These are phyloP conservation scores for Wickerhamiella spandovensis DNA, from an alignment of 805 yeast genomes.

Conservation along the genomic window DNA sequence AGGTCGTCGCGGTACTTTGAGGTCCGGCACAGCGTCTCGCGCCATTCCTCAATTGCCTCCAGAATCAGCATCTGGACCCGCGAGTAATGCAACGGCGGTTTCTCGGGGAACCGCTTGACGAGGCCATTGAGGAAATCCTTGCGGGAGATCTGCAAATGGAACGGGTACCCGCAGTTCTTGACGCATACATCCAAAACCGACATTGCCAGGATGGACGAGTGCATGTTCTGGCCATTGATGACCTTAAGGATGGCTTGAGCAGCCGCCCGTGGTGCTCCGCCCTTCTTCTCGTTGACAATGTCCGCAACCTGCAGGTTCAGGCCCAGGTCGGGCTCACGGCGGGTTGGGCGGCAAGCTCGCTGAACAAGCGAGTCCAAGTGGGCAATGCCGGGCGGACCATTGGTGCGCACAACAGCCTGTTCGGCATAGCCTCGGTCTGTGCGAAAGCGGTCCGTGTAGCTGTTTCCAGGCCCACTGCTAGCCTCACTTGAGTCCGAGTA, in stretches of 20 bases:
- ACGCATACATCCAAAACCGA: slow-evolving; percentile 71
- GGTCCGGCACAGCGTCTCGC: slow-evolving; percentile 82
- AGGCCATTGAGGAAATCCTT: slow-evolving; percentile 89
- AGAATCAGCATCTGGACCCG: slow-evolving; percentile 73
- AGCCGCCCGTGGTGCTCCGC: slow-evolving; percentile 82
- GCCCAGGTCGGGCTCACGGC: slow-evolving; percentile 76
- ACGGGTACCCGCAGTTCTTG: slow-evolving; percentile 95
- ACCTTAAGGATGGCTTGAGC: slow-evolving; percentile 72
- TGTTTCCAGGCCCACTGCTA: background rate
- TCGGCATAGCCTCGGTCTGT: slow-evolving; percentile 12
- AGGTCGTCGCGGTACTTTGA: slow-evolving; percentile 84
- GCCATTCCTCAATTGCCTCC: slow-evolving; percentile 94
- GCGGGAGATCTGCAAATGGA: slow-evolving; percentile 87
- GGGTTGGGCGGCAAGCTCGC: slow-evolving; percentile 77
- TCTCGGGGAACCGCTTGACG: slow-evolving; percentile 86
- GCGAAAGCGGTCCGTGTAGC: slow-evolving; percentile 18
- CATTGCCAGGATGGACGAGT: slow-evolving; percentile 71
- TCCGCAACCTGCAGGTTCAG: slow-evolving; percentile 89
- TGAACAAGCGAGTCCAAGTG: slow-evolving; percentile 26
- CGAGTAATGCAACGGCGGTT: slow-evolving; percentile 77
- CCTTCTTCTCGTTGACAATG: slow-evolving; percentile 83
- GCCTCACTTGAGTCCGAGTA: background rate
- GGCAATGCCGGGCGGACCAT: slow-evolving; percentile 7
- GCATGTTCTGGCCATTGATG: slow-evolving; percentile 71
- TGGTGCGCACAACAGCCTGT: slow-evolving; percentile 1